phyloP scores from a whole-genome alignment of 768 basidiomycete species.

The Xerocomellus chrysenteron region DNA sequence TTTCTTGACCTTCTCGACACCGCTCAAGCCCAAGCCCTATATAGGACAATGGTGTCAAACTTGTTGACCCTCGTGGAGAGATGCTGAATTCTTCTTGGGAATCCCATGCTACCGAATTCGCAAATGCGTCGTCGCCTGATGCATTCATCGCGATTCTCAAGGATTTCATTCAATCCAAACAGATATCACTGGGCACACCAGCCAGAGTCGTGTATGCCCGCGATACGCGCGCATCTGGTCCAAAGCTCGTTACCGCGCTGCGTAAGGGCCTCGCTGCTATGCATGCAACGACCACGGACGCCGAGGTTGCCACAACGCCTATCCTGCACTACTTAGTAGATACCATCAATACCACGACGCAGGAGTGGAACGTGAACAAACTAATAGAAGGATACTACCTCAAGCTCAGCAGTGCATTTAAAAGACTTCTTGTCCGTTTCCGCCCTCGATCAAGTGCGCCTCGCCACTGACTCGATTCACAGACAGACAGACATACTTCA shows the following conservation, averaged over 20 bases:
- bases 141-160: slow-evolving; percentile 70
- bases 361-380: slow-evolving; percentile 76
- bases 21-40: slow-evolving; percentile 5
- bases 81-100: slow-evolving; percentile 98
- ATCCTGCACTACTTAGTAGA: slow-evolving; percentile 93
- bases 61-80: slow-evolving; percentile 95
- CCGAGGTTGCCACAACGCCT: slow-evolving; percentile 89
- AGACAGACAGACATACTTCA: slow-evolving; percentile 59
- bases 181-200: slow-evolving; percentile 78
- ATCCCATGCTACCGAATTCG: slow-evolving; percentile 75
- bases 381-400: slow-evolving; percentile 79
- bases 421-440: slow-evolving; percentile 75
- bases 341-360: slow-evolving; percentile 82
- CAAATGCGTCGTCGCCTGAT: slow-evolving; percentile 76
- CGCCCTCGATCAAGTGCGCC: not conserved
- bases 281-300: slow-evolving; percentile 64
- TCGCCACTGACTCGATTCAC: slow-evolving; percentile 7
- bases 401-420: slow-evolving; percentile 82
- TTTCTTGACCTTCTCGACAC: not conserved
- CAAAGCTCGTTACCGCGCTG: slow-evolving; percentile 69
- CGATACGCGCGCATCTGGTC: slow-evolving; percentile 90
- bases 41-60: slow-evolving; percentile 98
- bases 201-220: slow-evolving; percentile 86
- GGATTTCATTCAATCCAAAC: slow-evolving; percentile 55
- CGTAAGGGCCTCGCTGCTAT: slow-evolving; percentile 81